Percentiles rank a stretch among this genome's conserved stretches.
phyloP scores from a whole-genome alignment of 1,284 basidiomycete genomes.

The Lentinus polychrous region DNA sequence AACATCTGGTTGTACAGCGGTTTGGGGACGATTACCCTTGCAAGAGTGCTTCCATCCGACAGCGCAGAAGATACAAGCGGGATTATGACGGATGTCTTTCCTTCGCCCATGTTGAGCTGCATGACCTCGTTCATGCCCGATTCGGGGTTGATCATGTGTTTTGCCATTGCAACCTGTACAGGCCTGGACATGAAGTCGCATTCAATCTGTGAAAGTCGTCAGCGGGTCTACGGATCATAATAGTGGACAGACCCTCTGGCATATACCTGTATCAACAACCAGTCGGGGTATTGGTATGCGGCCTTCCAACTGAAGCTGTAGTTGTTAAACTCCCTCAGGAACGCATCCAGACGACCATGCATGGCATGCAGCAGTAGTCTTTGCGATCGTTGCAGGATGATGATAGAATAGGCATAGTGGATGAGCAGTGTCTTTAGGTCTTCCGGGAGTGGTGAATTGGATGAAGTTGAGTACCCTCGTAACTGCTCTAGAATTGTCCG shows the following conservation, averaged over 20 bases:
- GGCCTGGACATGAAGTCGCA: constrained; percentile 31
- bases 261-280: constrained; percentile 40
- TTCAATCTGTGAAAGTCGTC: constrained; percentile 30
- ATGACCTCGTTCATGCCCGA: constrained; percentile 31
- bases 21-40: constrained; percentile 44
- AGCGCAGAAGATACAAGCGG: constrained; percentile 35
- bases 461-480: not conserved
- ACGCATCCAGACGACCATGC: not conserved
- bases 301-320: constrained; percentile 14
- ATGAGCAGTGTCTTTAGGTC: not conserved
- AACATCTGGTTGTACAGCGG: constrained; percentile 39
- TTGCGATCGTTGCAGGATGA: not conserved
- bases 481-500: not conserved
- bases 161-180: constrained; percentile 23
- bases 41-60: constrained; percentile 35
- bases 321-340: constrained; percentile 15
- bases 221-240: not conserved
- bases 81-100: constrained; percentile 48
- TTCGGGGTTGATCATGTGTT: constrained; percentile 41
- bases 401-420: not conserved
- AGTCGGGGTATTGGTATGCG: constrained; percentile 27
- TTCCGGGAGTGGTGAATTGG: not conserved
- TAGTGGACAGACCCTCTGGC: not conserved
- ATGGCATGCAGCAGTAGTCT: not conserved
- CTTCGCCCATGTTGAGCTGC: constrained; percentile 57